phyloP scores from a whole-genome alignment of 305 asterid species.

The Fraxinus sp. region DNA sequence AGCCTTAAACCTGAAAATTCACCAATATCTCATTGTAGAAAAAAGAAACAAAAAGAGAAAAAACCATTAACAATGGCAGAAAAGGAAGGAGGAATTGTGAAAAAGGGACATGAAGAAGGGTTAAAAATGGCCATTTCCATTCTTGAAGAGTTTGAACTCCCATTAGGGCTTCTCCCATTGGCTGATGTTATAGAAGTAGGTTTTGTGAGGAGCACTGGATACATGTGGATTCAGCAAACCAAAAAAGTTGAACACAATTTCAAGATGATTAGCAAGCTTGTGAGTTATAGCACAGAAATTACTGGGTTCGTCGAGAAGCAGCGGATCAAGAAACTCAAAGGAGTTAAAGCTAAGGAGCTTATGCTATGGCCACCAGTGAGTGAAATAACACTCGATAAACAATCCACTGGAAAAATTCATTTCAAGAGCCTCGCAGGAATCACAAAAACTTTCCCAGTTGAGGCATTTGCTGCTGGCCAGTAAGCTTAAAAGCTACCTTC shows the following conservation, averaged over 20 bases:
- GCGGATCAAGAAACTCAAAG: constrained; percentile 66
- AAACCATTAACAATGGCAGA: constrained; percentile 36
- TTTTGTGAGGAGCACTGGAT: constrained; percentile 56
- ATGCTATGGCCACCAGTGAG: constrained; percentile 70
- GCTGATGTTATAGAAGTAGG: constrained; percentile 69
- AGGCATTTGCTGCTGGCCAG: constrained; percentile 66
- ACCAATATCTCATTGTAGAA: background rate
- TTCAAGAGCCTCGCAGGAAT: constrained; percentile 82
- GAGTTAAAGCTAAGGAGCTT: constrained; percentile 76
- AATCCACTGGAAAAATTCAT: constrained; percentile 57
- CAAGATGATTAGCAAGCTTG: constrained; percentile 63
- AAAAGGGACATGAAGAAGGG: constrained; percentile 62
- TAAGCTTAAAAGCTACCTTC: constrained; percentile 6
- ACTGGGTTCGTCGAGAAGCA: constrained; percentile 54
- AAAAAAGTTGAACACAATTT: constrained; percentile 59
- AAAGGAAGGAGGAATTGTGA: constrained; percentile 56
- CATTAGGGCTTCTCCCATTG: constrained; percentile 67
- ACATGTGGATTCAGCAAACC: constrained; percentile 72
- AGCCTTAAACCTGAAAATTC: background rate
- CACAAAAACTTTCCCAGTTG: constrained; percentile 68
- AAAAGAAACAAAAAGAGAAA: background rate
- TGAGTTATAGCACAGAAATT: constrained; percentile 52
- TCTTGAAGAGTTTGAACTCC: constrained; percentile 66
- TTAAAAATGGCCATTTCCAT: constrained; percentile 50
- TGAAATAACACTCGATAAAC: constrained; percentile 47